Conservation (phyloP, 2,329 filamentous ascomycete genomes). For the Cladophialophora immunda region DNA sequence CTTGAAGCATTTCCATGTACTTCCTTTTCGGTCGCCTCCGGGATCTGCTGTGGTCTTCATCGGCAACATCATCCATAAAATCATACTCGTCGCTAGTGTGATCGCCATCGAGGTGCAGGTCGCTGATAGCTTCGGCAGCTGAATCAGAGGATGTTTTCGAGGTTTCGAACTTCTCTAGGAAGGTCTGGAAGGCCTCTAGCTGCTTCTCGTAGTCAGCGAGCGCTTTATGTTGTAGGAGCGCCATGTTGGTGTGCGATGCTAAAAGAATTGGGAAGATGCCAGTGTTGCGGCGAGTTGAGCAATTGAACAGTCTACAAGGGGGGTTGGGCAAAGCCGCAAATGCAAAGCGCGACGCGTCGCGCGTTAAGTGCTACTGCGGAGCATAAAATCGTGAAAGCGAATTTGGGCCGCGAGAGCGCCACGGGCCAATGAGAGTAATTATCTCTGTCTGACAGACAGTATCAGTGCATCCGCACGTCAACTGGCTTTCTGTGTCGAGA, state of each 20-base stretch:
- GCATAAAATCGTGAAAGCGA: neutral
- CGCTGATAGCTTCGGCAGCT: conserved; percentile 81
- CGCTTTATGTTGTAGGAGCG: conserved; percentile 80
- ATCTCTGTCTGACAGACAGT: neutral
- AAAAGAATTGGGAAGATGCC: neutral
- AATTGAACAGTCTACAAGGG: conserved; percentile 19
- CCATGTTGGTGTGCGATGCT: conserved; percentile 67
- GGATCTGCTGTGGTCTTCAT: conserved; percentile 57
- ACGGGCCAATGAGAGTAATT: neutral
- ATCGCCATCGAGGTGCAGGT: conserved; percentile 86
- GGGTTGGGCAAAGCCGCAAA: conserved; percentile 6
- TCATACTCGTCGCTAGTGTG: conserved; percentile 90
- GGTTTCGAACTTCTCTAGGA: conserved; percentile 86
- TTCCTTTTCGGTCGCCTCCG: conserved; percentile 75
- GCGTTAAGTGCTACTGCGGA: conserved; percentile 19
- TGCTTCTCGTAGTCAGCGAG: conserved; percentile 89
- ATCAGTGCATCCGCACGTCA: neutral
- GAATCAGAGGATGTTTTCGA: conserved; percentile 69
- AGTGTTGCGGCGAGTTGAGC: conserved; percentile 9
- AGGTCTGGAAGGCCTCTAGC: conserved; percentile 81
- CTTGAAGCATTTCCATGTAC: conserved; percentile 87
- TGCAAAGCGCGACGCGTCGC: conserved; percentile 20
- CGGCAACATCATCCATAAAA: conserved; percentile 84
- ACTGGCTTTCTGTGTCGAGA: neutral
- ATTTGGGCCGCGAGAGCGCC: neutral